Evolutionary conservation across 1,284 basidiomycete genomes (phyloP), one percentile per base, ranked within the genome.

Genomic region (Meripilus lineatus): DNA sequence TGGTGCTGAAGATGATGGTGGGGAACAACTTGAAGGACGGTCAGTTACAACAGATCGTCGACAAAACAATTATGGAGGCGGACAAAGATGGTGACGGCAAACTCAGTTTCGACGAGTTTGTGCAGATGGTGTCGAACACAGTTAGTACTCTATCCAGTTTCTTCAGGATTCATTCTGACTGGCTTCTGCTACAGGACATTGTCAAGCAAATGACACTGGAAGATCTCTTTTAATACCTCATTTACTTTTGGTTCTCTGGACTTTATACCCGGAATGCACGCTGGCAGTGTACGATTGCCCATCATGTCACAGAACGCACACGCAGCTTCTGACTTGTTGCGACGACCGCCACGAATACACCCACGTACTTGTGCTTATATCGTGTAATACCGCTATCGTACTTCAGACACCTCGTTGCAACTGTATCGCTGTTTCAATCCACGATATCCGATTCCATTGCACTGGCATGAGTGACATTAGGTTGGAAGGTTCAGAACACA

Each of bases 1-100:
- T 99, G 41, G 95, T 99, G 32, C 72, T 99, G 51, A 99, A 99
- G 75, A 98, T 99, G 92, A 99, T 99, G 95, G 96, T 99, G 35
- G 95, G 95, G 26, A 98, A 91, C 66, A 99, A 99, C 67, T 71
- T 98, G 58, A 98, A 99, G 88, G 96, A 99, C 66, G 91, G 96
- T 64, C 96, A 99, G 73, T 70, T 99, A 52, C 96, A 99, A 66
- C 95, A 99, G 67, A 99, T 99, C 53, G 96, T 99, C 8, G 96
- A 99, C 69, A 99, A 99, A 75, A 99, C 95, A 14, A 99, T 99
- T 64, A 95, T 99, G 92, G 95, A 99, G 69, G 95, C 94, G 14
- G 95, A 99, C 64, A 89, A 92, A 64, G 93, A 99, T 61, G 93
- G 90, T 7, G 96, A 99, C 64, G 95, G 95, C 25, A 98, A 95